These are phyloP conservation scores for Candida nonsorbophila DNA, from an alignment of 805 yeast genomes.

Conservation along the genomic window DNA sequence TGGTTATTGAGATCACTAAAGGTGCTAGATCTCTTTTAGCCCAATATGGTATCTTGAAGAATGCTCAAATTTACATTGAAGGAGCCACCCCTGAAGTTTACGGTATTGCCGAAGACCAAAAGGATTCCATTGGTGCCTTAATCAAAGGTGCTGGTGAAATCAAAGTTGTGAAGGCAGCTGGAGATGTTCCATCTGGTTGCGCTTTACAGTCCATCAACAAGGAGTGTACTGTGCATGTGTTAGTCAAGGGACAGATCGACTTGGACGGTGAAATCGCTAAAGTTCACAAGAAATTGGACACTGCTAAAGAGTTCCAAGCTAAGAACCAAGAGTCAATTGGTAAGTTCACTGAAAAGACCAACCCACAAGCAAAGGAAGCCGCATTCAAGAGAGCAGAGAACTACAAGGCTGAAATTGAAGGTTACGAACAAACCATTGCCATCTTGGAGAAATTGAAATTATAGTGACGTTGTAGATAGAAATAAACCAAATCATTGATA, in stretches of 20 bases:
- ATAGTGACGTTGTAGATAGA: conserved; percentile 10
- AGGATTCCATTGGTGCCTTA: conserved; percentile 82
- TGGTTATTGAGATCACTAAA: conserved; percentile 81
- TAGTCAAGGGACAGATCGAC: conserved; percentile 93
- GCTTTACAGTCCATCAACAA: conserved; percentile 80
- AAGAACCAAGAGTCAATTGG: conserved; percentile 68
- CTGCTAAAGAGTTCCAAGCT: conserved; percentile 54
- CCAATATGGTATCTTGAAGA: conserved; percentile 83
- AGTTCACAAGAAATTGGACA: conserved; percentile 70
- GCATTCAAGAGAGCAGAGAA: conserved; percentile 66
- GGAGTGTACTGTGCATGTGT: conserved; percentile 76
- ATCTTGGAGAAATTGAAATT: conserved; percentile 76
- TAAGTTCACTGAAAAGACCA: conserved; percentile 86
- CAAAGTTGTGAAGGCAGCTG: conserved; percentile 49
- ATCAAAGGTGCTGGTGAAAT: conserved; percentile 85
- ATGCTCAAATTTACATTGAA: conserved; percentile 82
- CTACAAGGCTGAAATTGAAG: conserved; percentile 81
- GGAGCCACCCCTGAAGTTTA: conserved; percentile 44
- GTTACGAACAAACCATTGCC: conserved; percentile 78
- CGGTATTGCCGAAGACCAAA: conserved; percentile 61
- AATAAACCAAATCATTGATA: background rate
- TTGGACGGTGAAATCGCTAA: conserved; percentile 85
- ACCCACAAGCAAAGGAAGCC: conserved; percentile 71
- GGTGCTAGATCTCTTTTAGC: conserved; percentile 88
- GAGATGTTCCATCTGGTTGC: conserved; percentile 81